Evolutionary conservation across 176 grass and related monocot genomes (phyloP).

Genomic region (Ensete glaucum): DNA sequence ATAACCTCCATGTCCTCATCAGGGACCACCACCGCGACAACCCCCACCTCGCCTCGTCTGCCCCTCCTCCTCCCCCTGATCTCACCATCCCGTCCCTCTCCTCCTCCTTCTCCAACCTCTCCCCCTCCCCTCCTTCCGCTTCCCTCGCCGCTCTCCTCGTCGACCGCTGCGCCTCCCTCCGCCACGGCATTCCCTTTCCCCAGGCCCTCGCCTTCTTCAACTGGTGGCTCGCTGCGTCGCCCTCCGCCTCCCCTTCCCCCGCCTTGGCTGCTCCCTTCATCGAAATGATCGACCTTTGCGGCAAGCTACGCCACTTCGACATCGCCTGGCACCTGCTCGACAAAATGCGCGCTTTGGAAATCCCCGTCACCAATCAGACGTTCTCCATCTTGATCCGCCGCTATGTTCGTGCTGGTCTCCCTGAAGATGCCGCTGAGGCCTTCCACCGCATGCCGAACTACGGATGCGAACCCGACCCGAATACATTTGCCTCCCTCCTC

Average conservation of each 20-base stretch:
- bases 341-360: conserved; percentile 47
- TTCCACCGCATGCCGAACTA: conserved; percentile 69
- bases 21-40: conserved; percentile 50
- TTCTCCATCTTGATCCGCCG: conserved; percentile 51
- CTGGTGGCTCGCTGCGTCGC: conserved; percentile 34
- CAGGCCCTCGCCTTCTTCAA: conserved; percentile 66
- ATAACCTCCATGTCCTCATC: conserved; percentile 52
- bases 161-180: conserved; percentile 49
- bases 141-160: conserved; percentile 37
- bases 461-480: conserved; percentile 41
- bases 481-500: conserved; percentile 45
- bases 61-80: conserved; percentile 24
- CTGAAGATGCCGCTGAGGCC: conserved; percentile 44
- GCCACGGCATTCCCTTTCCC: conserved; percentile 49
- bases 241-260: conserved; percentile 5
- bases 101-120: conserved; percentile 24
- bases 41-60: conserved; percentile 10
- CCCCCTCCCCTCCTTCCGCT: conserved; percentile 31
- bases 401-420: conserved; percentile 49
- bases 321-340: conserved; percentile 76
- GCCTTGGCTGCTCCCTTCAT: conserved; percentile 26
- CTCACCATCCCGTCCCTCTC: conserved; percentile 28
- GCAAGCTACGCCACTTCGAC: conserved; percentile 54
- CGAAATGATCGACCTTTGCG: conserved; percentile 55
- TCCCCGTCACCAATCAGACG: conserved; percentile 42